Evolutionary conservation across 2,329 filamentous ascomycete species (phyloP).

Genomic region (Pleomassaria siparia): DNA sequence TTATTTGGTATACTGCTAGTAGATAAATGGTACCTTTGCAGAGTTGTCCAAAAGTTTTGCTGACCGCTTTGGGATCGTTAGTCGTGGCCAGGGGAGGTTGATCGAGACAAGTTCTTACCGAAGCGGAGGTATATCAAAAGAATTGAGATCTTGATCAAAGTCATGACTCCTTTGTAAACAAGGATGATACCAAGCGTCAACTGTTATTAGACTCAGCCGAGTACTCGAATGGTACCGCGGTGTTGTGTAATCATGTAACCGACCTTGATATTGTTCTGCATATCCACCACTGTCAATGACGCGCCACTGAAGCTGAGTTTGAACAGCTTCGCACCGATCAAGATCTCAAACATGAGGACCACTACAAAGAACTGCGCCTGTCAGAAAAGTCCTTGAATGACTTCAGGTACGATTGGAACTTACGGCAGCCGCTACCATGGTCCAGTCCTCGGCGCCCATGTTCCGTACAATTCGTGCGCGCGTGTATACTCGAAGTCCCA

Average conservation of each 20-base stretch:
- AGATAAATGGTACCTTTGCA: constrained; percentile 28
- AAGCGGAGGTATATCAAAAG: constrained; percentile 35
- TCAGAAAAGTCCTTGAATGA: background rate
- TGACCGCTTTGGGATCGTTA: constrained; percentile 17
- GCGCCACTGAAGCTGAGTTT: constrained; percentile 21
- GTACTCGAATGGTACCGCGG: background rate
- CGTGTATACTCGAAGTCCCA: constrained; percentile 25
- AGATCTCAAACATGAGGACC: constrained; percentile 13
- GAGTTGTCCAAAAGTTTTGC: constrained; percentile 20
- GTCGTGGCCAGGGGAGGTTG: background rate
- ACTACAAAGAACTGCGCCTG: constrained; percentile 15
- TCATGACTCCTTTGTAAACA: constrained; percentile 24
- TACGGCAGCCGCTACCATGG: constrained; percentile 26
- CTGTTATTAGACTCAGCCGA: constrained; percentile 10
- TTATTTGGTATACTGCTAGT: constrained; percentile 17
- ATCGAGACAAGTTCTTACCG: constrained; percentile 22
- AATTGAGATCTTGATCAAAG: constrained; percentile 36
- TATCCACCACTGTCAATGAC: constrained; percentile 13
- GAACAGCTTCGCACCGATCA: constrained; percentile 15
- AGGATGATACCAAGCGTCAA: constrained; percentile 20
- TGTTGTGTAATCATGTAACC: background rate
- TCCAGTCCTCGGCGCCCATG: constrained; percentile 33
- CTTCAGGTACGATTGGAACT: background rate
- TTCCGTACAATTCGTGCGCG: constrained; percentile 25
- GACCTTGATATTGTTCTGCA: constrained; percentile 20